These are phyloP conservation scores for Irineochytrium annulatum DNA, from an alignment of 192 early-diverging fungal species.

Conservation along the genomic window DNA sequence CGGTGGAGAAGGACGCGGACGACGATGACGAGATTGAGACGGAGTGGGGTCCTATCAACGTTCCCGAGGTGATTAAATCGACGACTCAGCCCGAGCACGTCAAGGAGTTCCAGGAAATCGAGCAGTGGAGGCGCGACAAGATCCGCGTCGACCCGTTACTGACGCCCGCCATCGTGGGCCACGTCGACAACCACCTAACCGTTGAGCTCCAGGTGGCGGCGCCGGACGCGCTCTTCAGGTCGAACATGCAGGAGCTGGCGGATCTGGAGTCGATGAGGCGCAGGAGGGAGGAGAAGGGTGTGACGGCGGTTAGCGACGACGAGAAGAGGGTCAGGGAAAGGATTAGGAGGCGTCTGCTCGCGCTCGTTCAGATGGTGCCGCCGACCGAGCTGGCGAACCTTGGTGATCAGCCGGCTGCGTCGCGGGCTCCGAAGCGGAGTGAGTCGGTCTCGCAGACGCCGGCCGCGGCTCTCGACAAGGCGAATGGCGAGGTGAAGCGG, in stretches of 20 bases:
- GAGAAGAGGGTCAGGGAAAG: conserved; percentile 15
- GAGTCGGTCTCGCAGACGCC: too few relatives aligned
- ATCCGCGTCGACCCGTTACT: conserved; percentile 21
- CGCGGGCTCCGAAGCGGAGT: too few relatives aligned
- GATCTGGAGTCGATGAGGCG: background rate
- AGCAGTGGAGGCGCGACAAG: conserved; percentile 16
- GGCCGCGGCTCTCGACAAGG: too few relatives aligned
- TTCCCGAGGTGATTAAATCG: conserved; percentile 3
- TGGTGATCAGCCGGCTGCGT: too few relatives aligned
- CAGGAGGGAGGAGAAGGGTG: background rate
- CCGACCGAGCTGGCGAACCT: conserved; percentile 19
- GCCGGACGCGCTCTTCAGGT: conserved; percentile 2
- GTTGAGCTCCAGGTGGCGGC: conserved; percentile 3
- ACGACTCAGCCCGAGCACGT: conserved; percentile 1
- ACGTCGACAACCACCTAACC: conserved; percentile 14
- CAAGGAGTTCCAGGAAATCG: conserved; percentile 15
- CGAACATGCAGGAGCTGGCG: conserved; percentile 15
- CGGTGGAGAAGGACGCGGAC: background rate
- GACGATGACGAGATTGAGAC: conserved; percentile 10
- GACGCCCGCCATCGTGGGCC: conserved; percentile 9
- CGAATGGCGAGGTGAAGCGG: too few relatives aligned
- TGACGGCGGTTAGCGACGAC: conserved; percentile 5
- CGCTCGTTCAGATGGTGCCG: conserved; percentile 25
- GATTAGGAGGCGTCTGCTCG: conserved; percentile 20
- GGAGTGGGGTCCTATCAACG: conserved; percentile 20